These are phyloP conservation scores for Aureobasidium sp. DNA, from an alignment of 2,329 filamentous ascomycete genomes.

Conservation along the genomic window DNA sequence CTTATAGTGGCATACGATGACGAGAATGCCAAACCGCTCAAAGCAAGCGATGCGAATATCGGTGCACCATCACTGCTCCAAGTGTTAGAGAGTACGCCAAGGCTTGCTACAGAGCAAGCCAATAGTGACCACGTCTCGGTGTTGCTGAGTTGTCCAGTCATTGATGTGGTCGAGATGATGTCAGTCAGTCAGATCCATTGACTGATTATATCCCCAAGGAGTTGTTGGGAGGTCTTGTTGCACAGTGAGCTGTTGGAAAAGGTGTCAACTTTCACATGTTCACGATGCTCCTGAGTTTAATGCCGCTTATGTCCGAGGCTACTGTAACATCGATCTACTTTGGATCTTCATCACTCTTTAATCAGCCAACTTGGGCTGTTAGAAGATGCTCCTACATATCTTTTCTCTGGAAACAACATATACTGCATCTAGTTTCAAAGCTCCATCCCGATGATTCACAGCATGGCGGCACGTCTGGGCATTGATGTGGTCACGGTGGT, in stretches of 20 bases:
- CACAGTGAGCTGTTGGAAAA: neutral
- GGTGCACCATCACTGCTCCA: slow-evolving; percentile 82
- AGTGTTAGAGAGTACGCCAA: slow-evolving; percentile 69
- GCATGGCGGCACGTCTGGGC: too few relatives aligned
- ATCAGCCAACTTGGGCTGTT: neutral
- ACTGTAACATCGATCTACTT: neutral
- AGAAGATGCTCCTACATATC: neutral
- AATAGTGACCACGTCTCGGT: slow-evolving; percentile 51
- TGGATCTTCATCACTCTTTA: neutral
- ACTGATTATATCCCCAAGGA: neutral
- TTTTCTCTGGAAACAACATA: too few relatives aligned
- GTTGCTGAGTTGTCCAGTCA: slow-evolving; percentile 34
- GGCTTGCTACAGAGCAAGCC: slow-evolving; percentile 58
- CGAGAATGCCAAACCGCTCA: slow-evolving; percentile 76
- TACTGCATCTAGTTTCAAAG: neutral
- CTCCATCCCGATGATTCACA: too few relatives aligned
- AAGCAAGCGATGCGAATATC: slow-evolving; percentile 76
- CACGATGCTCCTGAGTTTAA: neutral
- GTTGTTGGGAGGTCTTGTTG: neutral
- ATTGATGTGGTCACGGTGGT: too few relatives aligned
- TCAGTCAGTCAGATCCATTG: neutral
- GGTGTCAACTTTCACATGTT: slow-evolving; percentile 9
- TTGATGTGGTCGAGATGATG: neutral
- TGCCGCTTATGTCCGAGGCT: slow-evolving; percentile 6
- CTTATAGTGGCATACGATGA: slow-evolving; percentile 77